These are phyloP conservation scores for Lactarius hatsudake DNA, from an alignment of 768 basidiomycete genomes.

Conservation along the genomic window DNA sequence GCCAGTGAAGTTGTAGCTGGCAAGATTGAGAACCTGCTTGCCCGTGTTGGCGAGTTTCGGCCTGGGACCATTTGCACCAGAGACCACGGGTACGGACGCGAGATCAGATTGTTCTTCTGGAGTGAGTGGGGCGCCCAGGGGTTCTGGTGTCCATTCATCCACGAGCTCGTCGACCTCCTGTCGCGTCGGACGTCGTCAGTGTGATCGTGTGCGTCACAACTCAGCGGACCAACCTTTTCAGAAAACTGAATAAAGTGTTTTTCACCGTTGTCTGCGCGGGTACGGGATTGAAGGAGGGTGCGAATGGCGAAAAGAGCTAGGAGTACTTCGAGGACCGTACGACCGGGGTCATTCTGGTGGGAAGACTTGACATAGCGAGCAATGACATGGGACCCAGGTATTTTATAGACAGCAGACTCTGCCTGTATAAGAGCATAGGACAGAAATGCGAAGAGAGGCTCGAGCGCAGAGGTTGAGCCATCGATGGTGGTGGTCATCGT, in stretches of 20 bases:
- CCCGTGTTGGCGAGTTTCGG: too few species aligned
- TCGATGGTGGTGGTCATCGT: too few species aligned
- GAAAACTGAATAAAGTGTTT: constrained; percentile 80
- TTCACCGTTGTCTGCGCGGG: constrained; percentile 76
- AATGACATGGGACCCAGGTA: constrained; percentile 51
- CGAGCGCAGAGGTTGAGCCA: constrained; percentile 34
- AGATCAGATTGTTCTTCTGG: too few species aligned
- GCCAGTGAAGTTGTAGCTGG: too few species aligned
- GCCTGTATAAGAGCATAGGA: constrained; percentile 56
- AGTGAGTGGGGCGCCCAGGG: constrained; percentile 49
- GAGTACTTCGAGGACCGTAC: constrained; percentile 86
- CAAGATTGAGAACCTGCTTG: too few species aligned
- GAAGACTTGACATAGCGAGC: constrained; percentile 92
- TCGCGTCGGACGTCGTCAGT: not conserved
- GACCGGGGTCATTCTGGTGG: constrained; percentile 93
- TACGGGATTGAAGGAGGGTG: constrained; percentile 66
- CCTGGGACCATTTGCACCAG: too few species aligned
- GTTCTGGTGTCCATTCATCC: constrained; percentile 90
- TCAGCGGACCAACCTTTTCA: constrained; percentile 64
- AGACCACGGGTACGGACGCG: too few species aligned
- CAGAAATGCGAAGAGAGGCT: constrained; percentile 63
- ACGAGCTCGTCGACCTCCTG: constrained; percentile 95
- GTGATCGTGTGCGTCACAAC: not conserved
- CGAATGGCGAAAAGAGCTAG: constrained; percentile 80
- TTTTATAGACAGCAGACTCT: constrained; percentile 60